phyloP scores from a whole-genome alignment of 2,329 filamentous ascomycete genomes.

The Hypoxylon sp. region DNA sequence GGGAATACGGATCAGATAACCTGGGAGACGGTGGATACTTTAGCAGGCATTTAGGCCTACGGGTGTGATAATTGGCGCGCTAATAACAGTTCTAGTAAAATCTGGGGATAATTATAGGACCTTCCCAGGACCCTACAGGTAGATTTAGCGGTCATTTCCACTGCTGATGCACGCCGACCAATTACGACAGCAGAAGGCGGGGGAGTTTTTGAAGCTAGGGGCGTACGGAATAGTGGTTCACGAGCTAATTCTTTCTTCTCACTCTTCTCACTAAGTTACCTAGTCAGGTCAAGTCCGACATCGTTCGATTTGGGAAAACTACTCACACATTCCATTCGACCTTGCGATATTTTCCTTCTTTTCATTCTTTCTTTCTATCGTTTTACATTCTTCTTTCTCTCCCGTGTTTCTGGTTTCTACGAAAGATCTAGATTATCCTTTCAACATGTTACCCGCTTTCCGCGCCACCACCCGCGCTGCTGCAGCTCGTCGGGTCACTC shows the following conservation, averaged over 20 bases:
- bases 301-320: slow-evolving; percentile 39
- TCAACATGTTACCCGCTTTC: slow-evolving; percentile 68
- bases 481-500: slow-evolving; percentile 55
- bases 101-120: slow-evolving; percentile 26
- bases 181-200: slow-evolving; percentile 1
- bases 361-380: neutral
- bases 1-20: slow-evolving; percentile 26
- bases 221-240: neutral
- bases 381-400: neutral
- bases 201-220: neutral
- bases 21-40: neutral
- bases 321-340: slow-evolving; percentile 22
- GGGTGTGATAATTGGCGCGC: slow-evolving; percentile 32
- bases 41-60: slow-evolving; percentile 8
- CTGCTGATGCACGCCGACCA: slow-evolving; percentile 20
- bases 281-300: slow-evolving; percentile 26
- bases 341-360: neutral
- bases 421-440: neutral
- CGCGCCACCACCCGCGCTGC: slow-evolving; percentile 65
- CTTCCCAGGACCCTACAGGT: neutral
- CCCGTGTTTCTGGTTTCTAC: neutral
- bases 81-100: slow-evolving; percentile 30
- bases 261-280: too few relatives aligned
- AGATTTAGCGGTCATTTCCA: slow-evolving; percentile 2
- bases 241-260: slow-evolving; percentile 34